Evolutionary conservation across 306 rosid genomes (phyloP).

Genomic region (Gastrolobium villosum): DNA sequence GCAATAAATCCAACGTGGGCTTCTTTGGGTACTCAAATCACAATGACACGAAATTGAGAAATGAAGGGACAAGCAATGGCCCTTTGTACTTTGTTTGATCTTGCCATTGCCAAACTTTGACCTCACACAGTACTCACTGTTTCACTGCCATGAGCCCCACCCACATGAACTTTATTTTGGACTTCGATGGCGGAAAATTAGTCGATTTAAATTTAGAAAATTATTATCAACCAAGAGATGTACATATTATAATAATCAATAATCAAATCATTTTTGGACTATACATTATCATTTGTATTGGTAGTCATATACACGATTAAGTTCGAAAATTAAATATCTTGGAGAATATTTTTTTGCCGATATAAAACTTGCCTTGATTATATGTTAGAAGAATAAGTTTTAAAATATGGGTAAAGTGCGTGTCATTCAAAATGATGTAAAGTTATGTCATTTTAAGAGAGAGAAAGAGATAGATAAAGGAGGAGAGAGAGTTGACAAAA

Average conservation of each 20-base stretch:
- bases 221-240: not conserved
- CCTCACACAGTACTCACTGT: too few species aligned
- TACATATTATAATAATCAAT: not conserved
- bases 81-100: constrained; percentile 15
- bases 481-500: too few species aligned
- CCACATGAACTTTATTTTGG: constrained; percentile 8
- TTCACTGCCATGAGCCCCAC: not conserved
- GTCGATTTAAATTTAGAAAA: not conserved
- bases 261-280: not conserved
- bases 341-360: too few species aligned
- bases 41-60: not conserved
- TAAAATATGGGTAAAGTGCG: too few species aligned
- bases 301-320: too few species aligned
- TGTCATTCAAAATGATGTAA: too few species aligned
- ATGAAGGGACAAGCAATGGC: constrained; percentile 2
- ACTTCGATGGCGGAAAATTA: not conserved
- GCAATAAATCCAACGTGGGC: not conserved
- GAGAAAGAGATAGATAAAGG: too few species aligned
- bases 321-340: too few species aligned
- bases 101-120: not conserved
- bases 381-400: too few species aligned
- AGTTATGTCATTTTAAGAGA: too few species aligned
- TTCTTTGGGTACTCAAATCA: not conserved
- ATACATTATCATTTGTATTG: too few species aligned
- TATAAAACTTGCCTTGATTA: too few species aligned